phyloP scores from a whole-genome alignment of 106 monocot species.

The Platanthera guangdongensis region DNA sequence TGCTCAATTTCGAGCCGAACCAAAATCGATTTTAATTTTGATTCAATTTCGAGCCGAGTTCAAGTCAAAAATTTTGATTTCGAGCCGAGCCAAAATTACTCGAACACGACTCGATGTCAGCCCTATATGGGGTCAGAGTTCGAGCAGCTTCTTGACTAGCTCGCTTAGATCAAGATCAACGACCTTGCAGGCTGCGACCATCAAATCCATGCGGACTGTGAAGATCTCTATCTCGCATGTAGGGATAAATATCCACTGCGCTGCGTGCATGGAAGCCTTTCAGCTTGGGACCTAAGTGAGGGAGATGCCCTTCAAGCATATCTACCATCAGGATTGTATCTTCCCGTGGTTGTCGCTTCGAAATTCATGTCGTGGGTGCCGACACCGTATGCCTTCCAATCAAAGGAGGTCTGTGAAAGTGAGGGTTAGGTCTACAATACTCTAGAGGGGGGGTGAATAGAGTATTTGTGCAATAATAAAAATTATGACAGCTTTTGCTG shows the following conservation, averaged over 20 bases:
- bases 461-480: no score
- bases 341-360: constrained; percentile 25
- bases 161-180: constrained; percentile 31
- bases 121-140: constrained; percentile 47
- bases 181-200: constrained; percentile 13
- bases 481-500: no score
- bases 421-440: no score
- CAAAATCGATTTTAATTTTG: no score
- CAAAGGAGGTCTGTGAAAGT: no score
- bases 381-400: no score
- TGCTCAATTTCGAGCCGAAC: no score
- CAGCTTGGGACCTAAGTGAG: constrained; percentile 18
- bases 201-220: constrained; percentile 57
- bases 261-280: constrained; percentile 34
- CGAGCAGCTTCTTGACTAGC: constrained; percentile 38
- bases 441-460: no score
- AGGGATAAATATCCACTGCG: constrained; percentile 17
- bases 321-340: constrained; percentile 33
- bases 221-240: constrained; percentile 18
- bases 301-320: constrained; percentile 41
- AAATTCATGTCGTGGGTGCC: constrained; percentile 29
- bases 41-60: no score
- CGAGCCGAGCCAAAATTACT: no score
- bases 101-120: no score
- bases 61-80: no score